Conservation (phyloP, 2,329 filamentous ascomycete genomes). For the Diaporthe amygdali region DNA sequence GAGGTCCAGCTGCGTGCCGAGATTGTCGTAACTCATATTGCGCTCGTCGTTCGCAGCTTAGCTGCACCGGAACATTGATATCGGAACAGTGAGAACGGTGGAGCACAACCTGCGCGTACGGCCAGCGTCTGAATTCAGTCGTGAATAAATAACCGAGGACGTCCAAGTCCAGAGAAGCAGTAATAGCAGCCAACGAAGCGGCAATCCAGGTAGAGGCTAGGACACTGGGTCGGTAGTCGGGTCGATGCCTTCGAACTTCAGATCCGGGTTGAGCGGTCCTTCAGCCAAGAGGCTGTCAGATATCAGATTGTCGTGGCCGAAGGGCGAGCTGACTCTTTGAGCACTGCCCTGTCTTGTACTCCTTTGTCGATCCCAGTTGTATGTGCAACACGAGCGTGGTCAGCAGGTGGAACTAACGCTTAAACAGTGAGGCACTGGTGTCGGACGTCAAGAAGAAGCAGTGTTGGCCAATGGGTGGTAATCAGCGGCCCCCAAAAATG, state of each 20-base stretch:
- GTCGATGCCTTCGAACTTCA: background rate
- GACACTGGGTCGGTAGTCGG: background rate
- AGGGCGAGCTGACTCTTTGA: background rate
- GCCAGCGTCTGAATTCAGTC: background rate
- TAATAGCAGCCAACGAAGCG: background rate
- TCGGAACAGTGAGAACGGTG: background rate
- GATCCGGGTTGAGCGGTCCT: background rate
- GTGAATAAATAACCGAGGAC: no score
- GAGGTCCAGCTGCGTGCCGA: constrained; percentile 49
- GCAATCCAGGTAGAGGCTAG: background rate
- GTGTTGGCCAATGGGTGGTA: background rate
- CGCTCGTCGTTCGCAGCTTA: background rate
- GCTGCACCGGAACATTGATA: background rate
- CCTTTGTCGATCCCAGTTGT: background rate
- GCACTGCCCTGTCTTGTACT: background rate
- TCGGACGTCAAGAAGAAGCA: background rate
- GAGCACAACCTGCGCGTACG: background rate
- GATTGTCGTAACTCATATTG: constrained; percentile 17
- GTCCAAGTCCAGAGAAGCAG: background rate
- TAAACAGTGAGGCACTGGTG: background rate
- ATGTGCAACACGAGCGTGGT: background rate
- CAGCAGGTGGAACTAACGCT: background rate
- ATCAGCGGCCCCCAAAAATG: no score
- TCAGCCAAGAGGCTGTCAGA: background rate
- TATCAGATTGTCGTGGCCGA: background rate